Evolutionary conservation across 2,329 filamentous ascomycete genomes (phyloP), one percentile per base, ranked within the genome.

Genomic region (Bipolaris cookei): DNA sequence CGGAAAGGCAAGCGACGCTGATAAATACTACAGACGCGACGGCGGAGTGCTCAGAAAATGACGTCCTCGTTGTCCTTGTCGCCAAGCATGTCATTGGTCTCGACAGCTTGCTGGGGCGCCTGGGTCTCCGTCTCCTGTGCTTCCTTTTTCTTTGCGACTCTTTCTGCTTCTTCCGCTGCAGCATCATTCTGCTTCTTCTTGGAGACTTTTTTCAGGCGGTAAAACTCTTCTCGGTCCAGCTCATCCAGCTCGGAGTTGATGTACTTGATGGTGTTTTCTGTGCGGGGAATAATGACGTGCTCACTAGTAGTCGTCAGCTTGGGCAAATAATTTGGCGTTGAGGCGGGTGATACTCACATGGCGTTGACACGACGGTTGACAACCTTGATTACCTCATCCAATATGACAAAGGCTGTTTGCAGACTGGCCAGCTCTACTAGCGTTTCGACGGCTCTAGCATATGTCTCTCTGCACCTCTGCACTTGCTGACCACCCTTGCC

Each of bases 211-310:
- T 99, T 99, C 74, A 99, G 80, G 65, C 95, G 85, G 80, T 97
- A 99, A 77, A 99, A 99, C 76, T 99, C 95, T 77, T 98, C 95
- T 82, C 95, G 87, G 79, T 98, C 96, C 48, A 99, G 83, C 80
- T 99, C 95, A 74, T 99, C 95, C 14, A 99, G 86, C 77, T 99
- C 95, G 1, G 94, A 97, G 80, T 98, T 98, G 84, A 98, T 98
- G 74, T 98, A 99, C 80, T 97, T 97, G 82, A 99, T 99, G n/a
- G 95, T 99, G 73, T 98, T 99, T 77, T 99, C 95, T 13, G 95
- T 99, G 65, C 95, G 86, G 11, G 95, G 95, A 70, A 99, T 99
- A 68, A 99, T 98, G 68, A 99, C 91, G 77, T 96, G 90, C 78
- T 95, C 91, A 71, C 87, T 90, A 65, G 16, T 25, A 47, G 28